These are phyloP conservation scores for Ustilago vetiveriae DNA, from an alignment of 1,284 basidiomycete species.

Conservation along the genomic window DNA sequence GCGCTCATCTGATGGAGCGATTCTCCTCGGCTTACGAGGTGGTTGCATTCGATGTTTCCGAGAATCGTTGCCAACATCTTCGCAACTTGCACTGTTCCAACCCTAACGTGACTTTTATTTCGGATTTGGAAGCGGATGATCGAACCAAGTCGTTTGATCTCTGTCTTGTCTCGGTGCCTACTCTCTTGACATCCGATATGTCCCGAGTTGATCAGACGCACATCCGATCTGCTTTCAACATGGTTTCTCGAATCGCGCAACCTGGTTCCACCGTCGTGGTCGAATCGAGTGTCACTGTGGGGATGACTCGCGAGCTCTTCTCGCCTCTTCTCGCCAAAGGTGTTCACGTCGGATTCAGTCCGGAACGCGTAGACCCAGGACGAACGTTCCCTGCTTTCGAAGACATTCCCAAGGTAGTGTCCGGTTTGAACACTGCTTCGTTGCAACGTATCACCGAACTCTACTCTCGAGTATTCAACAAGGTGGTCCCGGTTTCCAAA, in stretches of 20 bases:
- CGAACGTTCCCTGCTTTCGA: constrained; percentile 26
- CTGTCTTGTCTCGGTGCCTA: constrained; percentile 34
- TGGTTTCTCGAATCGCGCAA: constrained; percentile 18
- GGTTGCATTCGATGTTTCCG: constrained; percentile 30
- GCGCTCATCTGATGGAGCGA: constrained; percentile 34
- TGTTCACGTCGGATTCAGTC: constrained; percentile 31
- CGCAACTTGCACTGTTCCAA: constrained; percentile 27
- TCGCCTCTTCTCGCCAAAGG: constrained; percentile 20
- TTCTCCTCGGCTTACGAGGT: constrained; percentile 39
- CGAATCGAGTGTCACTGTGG: constrained; percentile 34
- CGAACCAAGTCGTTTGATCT: constrained; percentile 29
- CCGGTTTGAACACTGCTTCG: constrained; percentile 21
- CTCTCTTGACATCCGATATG: constrained; percentile 26
- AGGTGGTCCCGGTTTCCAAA: constrained; percentile 24
- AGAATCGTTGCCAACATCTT: constrained; percentile 23
- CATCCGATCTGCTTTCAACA: constrained; percentile 28
- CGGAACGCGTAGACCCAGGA: constrained; percentile 39
- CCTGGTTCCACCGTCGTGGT: constrained; percentile 37
- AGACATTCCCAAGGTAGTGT: constrained; percentile 42
- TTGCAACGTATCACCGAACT: constrained; percentile 25
- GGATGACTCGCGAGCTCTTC: constrained; percentile 37
- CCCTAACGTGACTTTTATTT: constrained; percentile 35
- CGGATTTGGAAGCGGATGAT: constrained; percentile 20
- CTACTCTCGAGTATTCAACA: constrained; percentile 32
- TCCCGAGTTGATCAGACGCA: constrained; percentile 22